Conservation (phyloP, 202 grass and related monocot species). For the Carex sylvatica region DNA sequence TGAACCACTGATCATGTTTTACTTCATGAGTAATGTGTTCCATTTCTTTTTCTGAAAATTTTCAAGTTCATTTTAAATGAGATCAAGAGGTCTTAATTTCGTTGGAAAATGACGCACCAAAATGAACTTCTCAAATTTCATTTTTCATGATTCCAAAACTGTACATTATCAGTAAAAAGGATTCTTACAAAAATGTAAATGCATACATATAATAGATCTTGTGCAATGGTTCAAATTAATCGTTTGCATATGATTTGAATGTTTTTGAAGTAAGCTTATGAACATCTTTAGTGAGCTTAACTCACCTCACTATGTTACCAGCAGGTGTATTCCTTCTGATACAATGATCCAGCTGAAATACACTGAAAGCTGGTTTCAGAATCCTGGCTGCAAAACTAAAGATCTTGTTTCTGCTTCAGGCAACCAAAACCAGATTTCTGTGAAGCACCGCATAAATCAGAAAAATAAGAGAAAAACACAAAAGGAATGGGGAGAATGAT, state of each 20-base stretch:
- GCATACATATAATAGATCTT: neutral
- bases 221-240: neutral
- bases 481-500: neutral
- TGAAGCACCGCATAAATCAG: neutral
- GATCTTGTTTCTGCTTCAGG: neutral
- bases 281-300: slow-evolving; percentile 1
- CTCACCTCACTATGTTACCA: neutral
- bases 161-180: neutral
- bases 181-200: neutral
- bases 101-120: neutral
- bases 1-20: neutral
- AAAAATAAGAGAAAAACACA: neutral
- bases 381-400: neutral
- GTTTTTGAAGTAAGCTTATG: neutral
- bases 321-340: neutral
- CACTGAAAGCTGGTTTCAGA: neutral
- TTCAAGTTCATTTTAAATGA: neutral
- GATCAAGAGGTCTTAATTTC: neutral
- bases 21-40: neutral
- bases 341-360: neutral
- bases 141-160: neutral
- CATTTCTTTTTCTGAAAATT: neutral
- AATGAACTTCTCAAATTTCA: slow-evolving; percentile 1
- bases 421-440: neutral
- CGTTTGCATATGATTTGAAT: neutral